phyloP scores from a whole-genome alignment of 2,329 filamentous ascomycete genomes.

The Aspergillus sp. region DNA sequence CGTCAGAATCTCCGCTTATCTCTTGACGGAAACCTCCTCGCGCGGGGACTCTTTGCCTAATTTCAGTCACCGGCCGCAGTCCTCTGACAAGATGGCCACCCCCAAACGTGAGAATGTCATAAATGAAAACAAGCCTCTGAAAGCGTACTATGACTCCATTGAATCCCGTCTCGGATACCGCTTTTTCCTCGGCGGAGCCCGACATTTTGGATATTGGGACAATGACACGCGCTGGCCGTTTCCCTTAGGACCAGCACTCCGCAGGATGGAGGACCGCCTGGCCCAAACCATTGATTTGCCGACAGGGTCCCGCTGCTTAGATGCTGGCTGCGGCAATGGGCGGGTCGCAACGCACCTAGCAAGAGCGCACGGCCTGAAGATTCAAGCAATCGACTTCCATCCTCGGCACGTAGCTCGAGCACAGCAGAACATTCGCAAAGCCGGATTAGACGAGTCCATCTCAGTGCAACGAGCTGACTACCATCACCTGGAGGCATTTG shows the following conservation, averaged over 20 bases:
- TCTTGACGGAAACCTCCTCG: neutral
- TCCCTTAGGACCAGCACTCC: conserved; percentile 44
- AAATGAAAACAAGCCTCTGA: neutral
- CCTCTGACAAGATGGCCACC: neutral
- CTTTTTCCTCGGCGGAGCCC: conserved; percentile 47
- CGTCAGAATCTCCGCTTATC: neutral
- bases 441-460: conserved; percentile 26
- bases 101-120: neutral
- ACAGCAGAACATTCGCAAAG: conserved; percentile 36
- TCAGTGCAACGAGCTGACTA: conserved; percentile 50
- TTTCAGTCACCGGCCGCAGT: neutral
- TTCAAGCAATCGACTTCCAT: conserved; percentile 53
- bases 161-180: conserved; percentile 41
- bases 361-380: conserved; percentile 34
- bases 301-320: conserved; percentile 40
- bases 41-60: neutral
- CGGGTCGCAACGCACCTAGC: conserved; percentile 54
- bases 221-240: conserved; percentile 50
- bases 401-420: conserved; percentile 46
- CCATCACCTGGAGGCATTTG: conserved; percentile 49
- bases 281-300: conserved; percentile 35
- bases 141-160: conserved; percentile 46
- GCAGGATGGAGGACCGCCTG: conserved; percentile 54
- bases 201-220: conserved; percentile 54
- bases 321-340: conserved; percentile 29